phyloP scores from a whole-genome alignment of 179 eudicot species.

The Silene noctiflora region DNA sequence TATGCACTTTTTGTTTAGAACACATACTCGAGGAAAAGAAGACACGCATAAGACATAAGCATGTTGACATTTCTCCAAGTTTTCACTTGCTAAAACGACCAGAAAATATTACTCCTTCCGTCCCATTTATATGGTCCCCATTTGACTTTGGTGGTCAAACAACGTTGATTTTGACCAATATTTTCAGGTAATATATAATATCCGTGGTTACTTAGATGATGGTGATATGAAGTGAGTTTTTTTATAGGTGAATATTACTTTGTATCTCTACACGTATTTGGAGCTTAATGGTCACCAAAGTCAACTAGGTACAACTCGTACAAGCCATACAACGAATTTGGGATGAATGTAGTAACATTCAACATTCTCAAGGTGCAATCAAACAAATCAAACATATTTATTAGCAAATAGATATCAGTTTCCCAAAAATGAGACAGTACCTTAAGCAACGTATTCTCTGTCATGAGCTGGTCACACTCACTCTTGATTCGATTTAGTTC shows the following conservation, averaged over 20 bases:
- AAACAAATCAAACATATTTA: neutral
- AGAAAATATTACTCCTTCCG: no score
- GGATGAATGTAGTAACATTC: neutral
- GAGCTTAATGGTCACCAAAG: no score
- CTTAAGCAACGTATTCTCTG: conserved; percentile 80
- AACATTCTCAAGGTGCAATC: neutral
- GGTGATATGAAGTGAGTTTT: no score
- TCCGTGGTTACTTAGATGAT: no score
- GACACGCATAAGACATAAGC: neutral
- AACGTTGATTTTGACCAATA: no score
- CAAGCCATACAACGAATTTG: neutral
- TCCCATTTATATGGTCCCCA: no score
- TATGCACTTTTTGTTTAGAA: neutral
- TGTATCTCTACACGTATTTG: no score
- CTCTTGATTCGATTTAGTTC: conserved; percentile 65
- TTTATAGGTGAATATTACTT: no score
- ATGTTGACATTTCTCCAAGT: neutral
- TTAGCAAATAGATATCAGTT: neutral
- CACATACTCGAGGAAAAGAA: neutral
- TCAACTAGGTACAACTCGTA: neutral
- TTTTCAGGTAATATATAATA: no score
- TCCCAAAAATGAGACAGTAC: conserved; percentile 25
- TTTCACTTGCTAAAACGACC: neutral
- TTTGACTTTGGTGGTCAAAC: no score
- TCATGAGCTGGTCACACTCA: conserved; percentile 66